phyloP scores from a whole-genome alignment of 352 stramenopile genomes.

The Phytophthora ohioensis region DNA sequence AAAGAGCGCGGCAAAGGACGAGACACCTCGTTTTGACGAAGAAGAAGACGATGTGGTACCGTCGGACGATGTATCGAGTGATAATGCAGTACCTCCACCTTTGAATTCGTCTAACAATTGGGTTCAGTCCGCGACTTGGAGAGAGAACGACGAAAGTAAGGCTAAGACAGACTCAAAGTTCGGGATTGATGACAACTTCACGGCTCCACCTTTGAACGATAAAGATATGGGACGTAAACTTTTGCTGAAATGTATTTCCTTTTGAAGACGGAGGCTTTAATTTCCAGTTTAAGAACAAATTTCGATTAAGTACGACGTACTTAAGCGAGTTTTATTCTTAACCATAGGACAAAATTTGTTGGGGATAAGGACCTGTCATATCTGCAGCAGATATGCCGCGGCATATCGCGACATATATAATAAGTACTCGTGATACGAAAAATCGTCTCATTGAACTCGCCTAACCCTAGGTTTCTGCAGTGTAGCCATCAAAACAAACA shows the following conservation, averaged over 20 bases:
- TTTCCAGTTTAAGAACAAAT: no score
- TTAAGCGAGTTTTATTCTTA: no score
- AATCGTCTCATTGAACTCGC: no score
- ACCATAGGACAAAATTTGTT: no score
- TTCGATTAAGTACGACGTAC: no score
- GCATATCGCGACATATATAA: no score
- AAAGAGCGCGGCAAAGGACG: conserved; percentile 62
- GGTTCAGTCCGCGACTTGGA: conserved; percentile 15
- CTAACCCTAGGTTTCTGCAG: no score
- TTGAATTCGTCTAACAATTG: conserved; percentile 22
- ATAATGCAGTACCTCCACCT: not conserved
- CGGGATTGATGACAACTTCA: not conserved
- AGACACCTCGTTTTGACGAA: conserved; percentile 57
- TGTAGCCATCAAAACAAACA: no score
- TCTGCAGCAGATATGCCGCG: no score
- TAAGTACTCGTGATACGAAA: no score
- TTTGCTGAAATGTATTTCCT: conserved; percentile 91
- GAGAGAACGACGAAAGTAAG: conserved; percentile 7
- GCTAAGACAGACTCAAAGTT: no score
- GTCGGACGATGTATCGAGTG: not conserved
- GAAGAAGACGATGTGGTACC: conserved; percentile 65
- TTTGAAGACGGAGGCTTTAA: conserved; percentile 86
- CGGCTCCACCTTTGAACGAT: conserved; percentile 52
- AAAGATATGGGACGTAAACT: conserved; percentile 83
- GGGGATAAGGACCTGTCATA: no score